A percentile compares a stretch with the other conserved stretches of the same genome.
These are phyloP conservation scores for Chimonanthus praecox DNA, from an alignment of 164 flowering plant genomes.

Conservation along the genomic window DNA sequence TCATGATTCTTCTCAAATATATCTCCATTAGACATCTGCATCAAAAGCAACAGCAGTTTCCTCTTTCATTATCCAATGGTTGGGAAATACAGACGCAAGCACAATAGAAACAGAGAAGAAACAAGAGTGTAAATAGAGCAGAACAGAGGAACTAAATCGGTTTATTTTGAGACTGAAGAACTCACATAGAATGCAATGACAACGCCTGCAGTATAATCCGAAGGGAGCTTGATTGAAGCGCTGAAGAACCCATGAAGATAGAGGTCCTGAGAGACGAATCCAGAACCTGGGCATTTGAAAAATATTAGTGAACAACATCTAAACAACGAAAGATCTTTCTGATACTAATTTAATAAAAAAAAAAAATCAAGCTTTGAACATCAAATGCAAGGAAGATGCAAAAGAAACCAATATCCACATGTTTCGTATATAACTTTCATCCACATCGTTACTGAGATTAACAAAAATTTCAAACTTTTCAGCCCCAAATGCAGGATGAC, in stretches of 20 bases:
- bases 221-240: slow-evolving; percentile 78
- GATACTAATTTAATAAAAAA: too few relatives aligned
- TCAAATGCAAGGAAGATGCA: too few relatives aligned
- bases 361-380: too few relatives aligned
- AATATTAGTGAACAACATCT: too few relatives aligned
- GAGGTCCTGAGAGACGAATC: slow-evolving; percentile 64
- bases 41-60: background rate
- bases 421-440: too few relatives aligned
- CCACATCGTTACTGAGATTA: too few relatives aligned
- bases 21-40: slow-evolving; percentile 81
- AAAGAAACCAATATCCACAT: too few relatives aligned
- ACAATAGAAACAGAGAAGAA: background rate
- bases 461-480: too few relatives aligned
- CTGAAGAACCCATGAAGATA: slow-evolving; percentile 84
- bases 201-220: slow-evolving; percentile 74
- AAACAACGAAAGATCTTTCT: too few relatives aligned
- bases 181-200: slow-evolving; percentile 91
- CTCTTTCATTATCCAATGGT: background rate
- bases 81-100: background rate
- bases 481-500: too few relatives aligned
- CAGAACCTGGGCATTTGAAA: slow-evolving; percentile 54
- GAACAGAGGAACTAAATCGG: background rate
- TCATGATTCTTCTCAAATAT: slow-evolving; percentile 79
- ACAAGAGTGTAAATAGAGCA: background rate
- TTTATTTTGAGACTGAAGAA: background rate